These are phyloP conservation scores for Neurospora tetrasperma DNA, from an alignment of 495 filamentous ascomycete genomes.

Conservation along the genomic window DNA sequence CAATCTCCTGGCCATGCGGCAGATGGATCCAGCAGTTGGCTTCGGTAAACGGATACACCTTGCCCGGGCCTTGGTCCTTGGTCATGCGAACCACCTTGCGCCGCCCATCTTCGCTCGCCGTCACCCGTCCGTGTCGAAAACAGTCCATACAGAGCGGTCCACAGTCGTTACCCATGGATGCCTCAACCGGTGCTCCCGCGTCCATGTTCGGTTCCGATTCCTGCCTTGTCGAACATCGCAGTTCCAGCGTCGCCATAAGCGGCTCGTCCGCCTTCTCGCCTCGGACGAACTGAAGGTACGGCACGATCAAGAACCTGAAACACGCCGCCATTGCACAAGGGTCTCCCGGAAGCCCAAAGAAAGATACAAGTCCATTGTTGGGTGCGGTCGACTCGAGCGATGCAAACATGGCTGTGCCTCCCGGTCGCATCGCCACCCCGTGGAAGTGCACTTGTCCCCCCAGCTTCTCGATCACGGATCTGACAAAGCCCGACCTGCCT, in stretches of 20 bases:
- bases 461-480: not conserved
- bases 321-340: not conserved
- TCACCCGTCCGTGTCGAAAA: not conserved
- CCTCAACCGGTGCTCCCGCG: not conserved
- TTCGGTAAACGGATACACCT: not conserved
- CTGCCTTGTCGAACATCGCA: not conserved
- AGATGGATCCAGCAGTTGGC: not conserved
- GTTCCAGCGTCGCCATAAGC: not conserved
- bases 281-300: not conserved
- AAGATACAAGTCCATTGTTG: not conserved
- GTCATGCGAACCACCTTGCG: not conserved
- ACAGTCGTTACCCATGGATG: not conserved
- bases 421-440: not conserved
- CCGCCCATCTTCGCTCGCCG: not conserved
- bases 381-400: not conserved
- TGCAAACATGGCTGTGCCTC: not conserved
- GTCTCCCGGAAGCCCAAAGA: not conserved
- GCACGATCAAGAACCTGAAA: not conserved
- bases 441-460: not conserved
- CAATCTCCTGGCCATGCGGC: not conserved
- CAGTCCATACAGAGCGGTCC: not conserved
- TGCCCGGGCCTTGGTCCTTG: not conserved
- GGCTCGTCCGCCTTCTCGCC: not conserved
- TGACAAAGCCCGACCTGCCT: not conserved
- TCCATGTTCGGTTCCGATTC: not conserved